These are phyloP conservation scores for Cucumis hystrix DNA, from an alignment of 306 rosid genomes.

Conservation along the genomic window DNA sequence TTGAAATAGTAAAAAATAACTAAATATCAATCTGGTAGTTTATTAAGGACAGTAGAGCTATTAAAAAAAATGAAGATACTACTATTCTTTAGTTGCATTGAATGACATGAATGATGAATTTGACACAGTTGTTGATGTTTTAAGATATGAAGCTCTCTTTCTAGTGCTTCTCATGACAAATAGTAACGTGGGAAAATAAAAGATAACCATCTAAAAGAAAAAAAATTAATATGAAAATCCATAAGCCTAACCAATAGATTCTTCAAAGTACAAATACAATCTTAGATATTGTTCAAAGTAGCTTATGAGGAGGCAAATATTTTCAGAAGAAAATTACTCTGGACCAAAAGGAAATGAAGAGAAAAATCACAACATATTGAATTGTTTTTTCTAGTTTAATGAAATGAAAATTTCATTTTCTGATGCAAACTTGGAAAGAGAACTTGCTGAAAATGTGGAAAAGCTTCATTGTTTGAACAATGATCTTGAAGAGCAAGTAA, in stretches of 20 bases:
- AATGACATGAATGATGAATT: neutral
- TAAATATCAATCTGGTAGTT: neutral
- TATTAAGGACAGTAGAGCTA: neutral
- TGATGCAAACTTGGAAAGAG: too few species aligned
- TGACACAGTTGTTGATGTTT: neutral
- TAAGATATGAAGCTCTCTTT: neutral
- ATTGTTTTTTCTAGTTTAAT: too few species aligned
- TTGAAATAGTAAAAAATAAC: neutral
- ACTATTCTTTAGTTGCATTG: neutral
- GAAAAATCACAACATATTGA: too few species aligned
- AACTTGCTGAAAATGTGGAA: too few species aligned
- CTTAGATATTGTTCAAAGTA: too few species aligned
- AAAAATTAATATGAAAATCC: neutral
- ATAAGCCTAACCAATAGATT: neutral
- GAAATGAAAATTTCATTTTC: too few species aligned
- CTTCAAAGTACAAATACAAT: neutral
- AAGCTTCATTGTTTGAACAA: too few species aligned
- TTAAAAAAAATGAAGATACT: neutral
- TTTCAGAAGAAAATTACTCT: too few species aligned
- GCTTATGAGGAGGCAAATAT: too few species aligned
- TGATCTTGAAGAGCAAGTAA: slow-evolving; percentile 53
- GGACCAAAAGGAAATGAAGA: too few species aligned
- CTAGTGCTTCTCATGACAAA: neutral
- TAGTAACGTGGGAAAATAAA: neutral
- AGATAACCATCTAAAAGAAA: neutral